phyloP scores from a whole-genome alignment of 2,329 filamentous ascomycete species.

The Pseudopithomyces maydicus region DNA sequence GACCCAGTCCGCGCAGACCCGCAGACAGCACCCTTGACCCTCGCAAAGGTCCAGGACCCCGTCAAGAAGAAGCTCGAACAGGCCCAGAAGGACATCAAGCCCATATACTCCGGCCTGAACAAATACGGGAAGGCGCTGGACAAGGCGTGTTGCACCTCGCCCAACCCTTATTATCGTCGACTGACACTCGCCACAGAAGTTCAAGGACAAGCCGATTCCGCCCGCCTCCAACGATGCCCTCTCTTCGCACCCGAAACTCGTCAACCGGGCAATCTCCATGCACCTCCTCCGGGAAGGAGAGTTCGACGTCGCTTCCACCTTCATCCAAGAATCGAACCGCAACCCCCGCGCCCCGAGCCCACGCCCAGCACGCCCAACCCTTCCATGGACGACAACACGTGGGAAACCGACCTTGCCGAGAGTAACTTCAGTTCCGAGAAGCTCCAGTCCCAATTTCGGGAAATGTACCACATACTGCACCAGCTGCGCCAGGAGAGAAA shows the following conservation, averaged over 20 bases:
- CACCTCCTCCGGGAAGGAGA: constrained; percentile 93
- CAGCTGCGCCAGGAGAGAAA: constrained; percentile 74
- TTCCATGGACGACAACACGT: constrained; percentile 40
- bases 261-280: constrained; percentile 95
- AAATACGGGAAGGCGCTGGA: constrained; percentile 86
- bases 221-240: constrained; percentile 82
- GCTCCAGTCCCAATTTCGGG: constrained; percentile 79
- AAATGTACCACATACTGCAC: constrained; percentile 89
- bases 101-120: constrained; percentile 79
- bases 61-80: constrained; percentile 80
- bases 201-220: constrained; percentile 67
- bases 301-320: constrained; percentile 84
- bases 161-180: not conserved
- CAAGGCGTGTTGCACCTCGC: constrained; percentile 59
- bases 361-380: constrained; percentile 42
- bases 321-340: constrained; percentile 72
- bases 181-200: constrained; percentile 55
- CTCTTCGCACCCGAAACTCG: constrained; percentile 73
- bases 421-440: constrained; percentile 66
- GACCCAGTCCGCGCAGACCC: constrained; percentile 58
- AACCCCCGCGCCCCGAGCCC: constrained; percentile 50
- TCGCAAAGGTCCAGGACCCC: constrained; percentile 85
- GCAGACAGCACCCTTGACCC: constrained; percentile 70
- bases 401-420: constrained; percentile 55
- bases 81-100: constrained; percentile 80